phyloP scores from a whole-genome alignment of 164 flowering plant species.

The Nymphaea colorata region DNA sequence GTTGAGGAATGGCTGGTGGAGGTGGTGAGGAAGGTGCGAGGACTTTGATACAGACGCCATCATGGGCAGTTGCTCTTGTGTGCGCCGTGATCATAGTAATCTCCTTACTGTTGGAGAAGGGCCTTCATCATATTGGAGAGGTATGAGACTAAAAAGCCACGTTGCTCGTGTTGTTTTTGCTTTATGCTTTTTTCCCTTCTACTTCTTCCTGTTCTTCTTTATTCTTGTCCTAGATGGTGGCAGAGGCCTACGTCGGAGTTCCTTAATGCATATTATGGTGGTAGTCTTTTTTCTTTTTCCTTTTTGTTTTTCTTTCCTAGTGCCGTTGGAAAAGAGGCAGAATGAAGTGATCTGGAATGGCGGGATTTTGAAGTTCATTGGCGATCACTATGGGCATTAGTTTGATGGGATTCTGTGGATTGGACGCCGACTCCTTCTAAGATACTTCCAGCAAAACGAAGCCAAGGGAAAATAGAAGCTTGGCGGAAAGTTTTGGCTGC shows the following conservation, averaged over 20 bases:
- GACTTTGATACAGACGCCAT: constrained; percentile 69
- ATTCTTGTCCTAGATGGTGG: no score
- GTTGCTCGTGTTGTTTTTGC: not conserved
- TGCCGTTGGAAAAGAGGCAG: no score
- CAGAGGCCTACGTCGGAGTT: not conserved
- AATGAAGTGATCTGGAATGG: no score
- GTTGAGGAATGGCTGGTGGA: constrained; percentile 31
- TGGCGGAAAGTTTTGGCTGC: no score
- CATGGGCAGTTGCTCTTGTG: constrained; percentile 88
- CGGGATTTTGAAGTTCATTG: no score
- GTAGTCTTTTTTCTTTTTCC: not conserved
- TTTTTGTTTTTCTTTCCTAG: not conserved
- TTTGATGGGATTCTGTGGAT: no score
- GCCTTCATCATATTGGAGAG: constrained; percentile 58
- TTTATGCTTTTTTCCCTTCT: not conserved
- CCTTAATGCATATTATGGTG: not conserved
- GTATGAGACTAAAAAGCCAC: constrained; percentile 17
- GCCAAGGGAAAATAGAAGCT: no score
- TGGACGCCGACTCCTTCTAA: no score
- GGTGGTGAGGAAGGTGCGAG: constrained; percentile 17
- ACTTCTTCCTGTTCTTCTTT: no score
- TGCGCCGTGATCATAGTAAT: constrained; percentile 57
- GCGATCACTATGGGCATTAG: no score
- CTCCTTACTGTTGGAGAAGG: constrained; percentile 62
- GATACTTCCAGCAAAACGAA: no score